These are phyloP conservation scores for Alternaria gansuensis DNA, from an alignment of 2,329 filamentous ascomycete genomes.

Conservation along the genomic window DNA sequence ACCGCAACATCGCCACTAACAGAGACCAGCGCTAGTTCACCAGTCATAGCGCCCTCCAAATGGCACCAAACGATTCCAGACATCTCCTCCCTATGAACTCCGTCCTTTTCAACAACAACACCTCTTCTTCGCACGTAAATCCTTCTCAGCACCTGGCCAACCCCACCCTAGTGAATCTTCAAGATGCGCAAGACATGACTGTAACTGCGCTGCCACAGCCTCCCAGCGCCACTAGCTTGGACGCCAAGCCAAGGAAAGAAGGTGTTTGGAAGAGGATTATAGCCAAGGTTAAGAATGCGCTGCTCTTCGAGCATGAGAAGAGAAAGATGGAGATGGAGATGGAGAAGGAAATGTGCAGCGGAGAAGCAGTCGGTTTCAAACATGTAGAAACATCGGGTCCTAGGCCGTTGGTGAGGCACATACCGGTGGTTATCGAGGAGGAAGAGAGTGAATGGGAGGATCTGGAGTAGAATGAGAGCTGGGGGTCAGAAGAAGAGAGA, in stretches of 20 bases:
- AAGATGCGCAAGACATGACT: slow-evolving; percentile 19
- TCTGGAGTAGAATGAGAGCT: neutral
- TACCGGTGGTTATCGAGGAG: neutral
- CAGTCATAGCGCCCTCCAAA: neutral
- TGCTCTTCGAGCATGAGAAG: neutral
- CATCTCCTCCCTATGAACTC: slow-evolving; percentile 23
- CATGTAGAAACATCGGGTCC: neutral
- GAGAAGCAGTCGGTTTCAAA: neutral
- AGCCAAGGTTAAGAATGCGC: neutral
- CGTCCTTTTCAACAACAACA: slow-evolving; percentile 16
- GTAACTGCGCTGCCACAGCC: slow-evolving; percentile 25
- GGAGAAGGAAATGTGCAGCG: neutral
- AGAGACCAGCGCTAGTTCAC: neutral
- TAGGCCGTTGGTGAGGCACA: neutral
- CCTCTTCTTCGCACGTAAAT: neutral
- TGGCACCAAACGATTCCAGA: slow-evolving; percentile 14
- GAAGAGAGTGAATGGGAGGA: slow-evolving; percentile 15
- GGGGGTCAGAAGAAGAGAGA: neutral
- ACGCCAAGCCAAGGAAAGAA: neutral
- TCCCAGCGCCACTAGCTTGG: neutral
- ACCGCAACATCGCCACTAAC: neutral
- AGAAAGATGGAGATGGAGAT: no score
- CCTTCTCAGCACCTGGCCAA: neutral
- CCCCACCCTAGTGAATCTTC: slow-evolving; percentile 17
- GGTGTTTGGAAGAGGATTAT: slow-evolving; percentile 5